A percentile compares a stretch with the other conserved stretches of the same genome.
Evolutionary conservation across 352 stramenopile genomes (phyloP).

Genomic region (Pythium brachiatum): DNA sequence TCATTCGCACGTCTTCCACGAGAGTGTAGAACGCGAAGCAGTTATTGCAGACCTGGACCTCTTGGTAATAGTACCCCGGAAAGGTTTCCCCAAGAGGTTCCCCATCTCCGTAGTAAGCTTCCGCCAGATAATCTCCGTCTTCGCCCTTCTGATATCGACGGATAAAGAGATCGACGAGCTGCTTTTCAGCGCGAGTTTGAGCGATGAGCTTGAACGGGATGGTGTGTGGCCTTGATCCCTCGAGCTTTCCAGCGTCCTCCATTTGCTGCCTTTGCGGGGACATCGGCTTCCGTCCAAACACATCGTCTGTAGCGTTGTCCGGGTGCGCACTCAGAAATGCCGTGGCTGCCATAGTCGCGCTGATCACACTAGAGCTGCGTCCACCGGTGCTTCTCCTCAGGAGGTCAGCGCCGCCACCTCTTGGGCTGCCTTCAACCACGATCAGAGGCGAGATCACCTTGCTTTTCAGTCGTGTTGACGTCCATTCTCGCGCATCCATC

Average conservation of each 20-base stretch:
- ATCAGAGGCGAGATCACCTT: background rate
- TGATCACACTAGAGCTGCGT: slow-evolving; percentile 46
- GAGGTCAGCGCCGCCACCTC: background rate
- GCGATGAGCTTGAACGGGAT: slow-evolving; percentile 84
- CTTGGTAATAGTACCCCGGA: slow-evolving; percentile 82
- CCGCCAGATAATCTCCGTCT: slow-evolving; percentile 70
- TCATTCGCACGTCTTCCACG: slow-evolving; percentile 71
- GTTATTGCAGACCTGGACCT: slow-evolving; percentile 72
- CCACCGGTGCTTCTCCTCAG: slow-evolving; percentile 17
- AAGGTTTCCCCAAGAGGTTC: slow-evolving; percentile 73
- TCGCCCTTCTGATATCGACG: slow-evolving; percentile 75
- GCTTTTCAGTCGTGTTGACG: slow-evolving; percentile 33
- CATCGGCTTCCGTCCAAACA: slow-evolving; percentile 29
- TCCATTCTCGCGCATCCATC: slow-evolving; percentile 38
- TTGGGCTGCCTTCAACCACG: background rate
- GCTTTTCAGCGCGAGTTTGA: slow-evolving; percentile 74
- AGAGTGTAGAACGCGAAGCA: slow-evolving; percentile 83
- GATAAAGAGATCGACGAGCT: slow-evolving; percentile 75
- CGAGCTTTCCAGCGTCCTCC: slow-evolving; percentile 9
- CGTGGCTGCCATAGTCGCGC: slow-evolving; percentile 47
- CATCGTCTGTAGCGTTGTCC: slow-evolving; percentile 23
- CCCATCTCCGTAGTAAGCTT: slow-evolving; percentile 73
- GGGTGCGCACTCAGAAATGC: slow-evolving; percentile 50
- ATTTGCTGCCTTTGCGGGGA: slow-evolving; percentile 39
- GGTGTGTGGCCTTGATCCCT: slow-evolving; percentile 24